Evolutionary conservation across 2,329 filamentous ascomycete genomes (phyloP).

Genomic region (Paracoccidioides lutzii): DNA sequence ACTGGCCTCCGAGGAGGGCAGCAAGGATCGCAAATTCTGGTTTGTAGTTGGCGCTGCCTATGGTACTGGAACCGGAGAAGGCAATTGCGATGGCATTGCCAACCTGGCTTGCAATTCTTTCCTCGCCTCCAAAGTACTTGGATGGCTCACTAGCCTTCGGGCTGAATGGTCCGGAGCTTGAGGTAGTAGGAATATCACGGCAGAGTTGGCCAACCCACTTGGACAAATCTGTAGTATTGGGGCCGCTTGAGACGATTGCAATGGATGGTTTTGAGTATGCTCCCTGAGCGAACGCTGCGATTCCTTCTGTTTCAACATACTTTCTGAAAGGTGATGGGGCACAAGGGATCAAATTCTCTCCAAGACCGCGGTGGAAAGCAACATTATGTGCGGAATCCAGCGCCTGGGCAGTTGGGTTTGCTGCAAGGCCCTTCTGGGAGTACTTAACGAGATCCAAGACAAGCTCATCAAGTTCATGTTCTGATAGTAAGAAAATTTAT

Average conservation of each 20-base stretch:
- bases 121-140: constrained; percentile 92
- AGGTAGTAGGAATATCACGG: constrained; percentile 47
- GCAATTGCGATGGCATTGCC: constrained; percentile 80
- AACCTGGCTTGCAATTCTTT: constrained; percentile 63
- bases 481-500: constrained; percentile 35
- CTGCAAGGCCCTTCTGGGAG: constrained; percentile 60
- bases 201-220: constrained; percentile 96
- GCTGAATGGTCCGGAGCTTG: constrained; percentile 39
- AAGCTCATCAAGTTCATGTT: constrained; percentile 82
- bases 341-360: constrained; percentile 60
- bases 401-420: constrained; percentile 54
- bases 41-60: constrained; percentile 61
- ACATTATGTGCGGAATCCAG: constrained; percentile 73
- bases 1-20: constrained; percentile 77
- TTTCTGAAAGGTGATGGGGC: constrained; percentile 59
- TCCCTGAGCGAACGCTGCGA: constrained; percentile 61
- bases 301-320: constrained; percentile 64
- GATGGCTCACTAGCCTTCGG: constrained; percentile 49
- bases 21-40: constrained; percentile 79
- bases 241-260: constrained; percentile 80
- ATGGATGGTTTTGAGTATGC: constrained; percentile 87
- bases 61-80: constrained; percentile 78
- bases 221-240: constrained; percentile 58
- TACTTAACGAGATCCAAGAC: constrained; percentile 63
- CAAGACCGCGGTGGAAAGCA: constrained; percentile 89